phyloP scores from a whole-genome alignment of 2,329 filamentous ascomycete genomes.

The Sordariomycetes sp. region DNA sequence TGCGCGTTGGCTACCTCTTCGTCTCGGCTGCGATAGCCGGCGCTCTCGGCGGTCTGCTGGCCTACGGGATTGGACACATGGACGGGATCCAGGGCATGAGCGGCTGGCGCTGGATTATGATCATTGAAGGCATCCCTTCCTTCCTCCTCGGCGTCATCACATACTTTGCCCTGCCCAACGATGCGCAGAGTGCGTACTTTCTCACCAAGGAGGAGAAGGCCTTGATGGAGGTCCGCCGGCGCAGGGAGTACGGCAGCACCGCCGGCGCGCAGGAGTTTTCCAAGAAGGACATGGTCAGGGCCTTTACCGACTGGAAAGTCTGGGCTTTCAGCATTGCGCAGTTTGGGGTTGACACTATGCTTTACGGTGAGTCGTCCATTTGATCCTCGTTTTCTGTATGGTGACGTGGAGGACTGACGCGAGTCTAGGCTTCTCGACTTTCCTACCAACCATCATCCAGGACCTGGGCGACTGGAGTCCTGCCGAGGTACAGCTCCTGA shows the following conservation, averaged over 20 bases:
- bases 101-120: slow-evolving; percentile 67
- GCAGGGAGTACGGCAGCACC: slow-evolving; percentile 37
- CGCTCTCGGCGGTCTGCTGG: slow-evolving; percentile 62
- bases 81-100: slow-evolving; percentile 53
- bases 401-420: background rate
- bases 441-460: slow-evolving; percentile 70
- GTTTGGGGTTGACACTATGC: slow-evolving; percentile 67
- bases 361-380: slow-evolving; percentile 44
- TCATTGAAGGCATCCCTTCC: slow-evolving; percentile 39
- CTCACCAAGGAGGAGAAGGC: slow-evolving; percentile 50
- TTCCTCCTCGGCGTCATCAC: slow-evolving; percentile 23
- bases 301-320: slow-evolving; percentile 67
- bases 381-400: background rate
- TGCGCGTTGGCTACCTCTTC: slow-evolving; percentile 67
- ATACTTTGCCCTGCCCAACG: slow-evolving; percentile 25
- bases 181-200: slow-evolving; percentile 46
- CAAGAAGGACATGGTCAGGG: slow-evolving; percentile 35
- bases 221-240: slow-evolving; percentile 42
- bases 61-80: slow-evolving; percentile 66
- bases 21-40: slow-evolving; percentile 62
- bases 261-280: slow-evolving; percentile 34
- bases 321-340: slow-evolving; percentile 61
- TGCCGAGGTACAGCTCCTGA: slow-evolving; percentile 64
- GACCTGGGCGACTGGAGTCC: slow-evolving; percentile 54
- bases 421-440: slow-evolving; percentile 57